Evolutionary conservation across 1,284 basidiomycete genomes (phyloP), one percentile per base, ranked within the genome.

Genomic region (Sphaerobolus stellatus): DNA sequence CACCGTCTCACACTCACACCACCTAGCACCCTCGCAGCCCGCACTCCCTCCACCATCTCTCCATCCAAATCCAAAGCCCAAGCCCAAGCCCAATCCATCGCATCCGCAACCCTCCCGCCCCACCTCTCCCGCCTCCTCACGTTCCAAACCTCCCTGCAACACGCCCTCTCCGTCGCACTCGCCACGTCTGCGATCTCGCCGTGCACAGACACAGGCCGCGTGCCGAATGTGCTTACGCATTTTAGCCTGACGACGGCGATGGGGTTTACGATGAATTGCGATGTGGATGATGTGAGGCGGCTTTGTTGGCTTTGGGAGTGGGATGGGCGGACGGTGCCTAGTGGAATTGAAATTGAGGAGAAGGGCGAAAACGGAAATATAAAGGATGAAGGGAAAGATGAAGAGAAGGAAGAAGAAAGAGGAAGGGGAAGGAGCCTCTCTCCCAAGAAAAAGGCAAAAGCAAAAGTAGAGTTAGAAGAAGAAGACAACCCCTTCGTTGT

Each of bases 301-400:
- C 75, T 92, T 13, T 91, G 90, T 68, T 92, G 90, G 90, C 58
- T 92, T n/a, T 91, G 90, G 88, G 89, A 92, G 65, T 92, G 90
- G 89, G 82, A 90, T 62, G 78, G 79, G 8, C 71, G 78, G 50
- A 56, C 71, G 1, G 58, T 78, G 4, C 71, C 74, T 2, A 56
- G 25, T 14, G 41, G 13, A 27, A 27, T 11, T 46, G 27, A n/a
- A 44, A 24, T 4, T 11, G 14, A 41, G 27, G 16, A 18, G 29
- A 33, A 20, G 25, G 20, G n/a, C n/a, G n/a, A n/a, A n/a, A n/a
- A n/a, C n/a, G n/a, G n/a, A n/a, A n/a, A n/a, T n/a, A n/a, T n/a
- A n/a, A n/a, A n/a, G n/a, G n/a, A n/a, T n/a, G n/a, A n/a, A n/a
- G n/a, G n/a, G n/a, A n/a, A n/a, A n/a, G n/a, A n/a, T n/a, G n/a